These are phyloP conservation scores for Akanthomyces dipterigenus DNA, from an alignment of 2,329 filamentous ascomycete genomes.

Conservation along the genomic window DNA sequence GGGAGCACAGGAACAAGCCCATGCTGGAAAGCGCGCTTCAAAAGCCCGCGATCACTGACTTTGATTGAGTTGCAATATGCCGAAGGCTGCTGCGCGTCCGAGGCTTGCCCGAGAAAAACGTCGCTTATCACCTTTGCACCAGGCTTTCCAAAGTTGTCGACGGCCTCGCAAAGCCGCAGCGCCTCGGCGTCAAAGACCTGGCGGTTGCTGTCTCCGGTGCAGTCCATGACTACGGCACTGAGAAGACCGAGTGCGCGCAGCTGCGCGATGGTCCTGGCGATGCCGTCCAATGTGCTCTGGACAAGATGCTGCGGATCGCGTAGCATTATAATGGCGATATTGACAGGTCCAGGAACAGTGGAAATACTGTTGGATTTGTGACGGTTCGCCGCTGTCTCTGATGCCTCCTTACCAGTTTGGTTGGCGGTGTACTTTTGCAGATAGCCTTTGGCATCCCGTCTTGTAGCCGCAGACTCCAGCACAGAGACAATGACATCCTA, in stretches of 20 bases:
- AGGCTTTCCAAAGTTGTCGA: constrained; percentile 62
- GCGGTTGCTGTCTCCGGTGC: constrained; percentile 37
- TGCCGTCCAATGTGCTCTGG: constrained; percentile 61
- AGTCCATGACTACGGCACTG: constrained; percentile 79
- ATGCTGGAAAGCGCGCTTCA: constrained; percentile 26
- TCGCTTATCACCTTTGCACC: constrained; percentile 56
- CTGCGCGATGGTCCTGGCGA: constrained; percentile 78
- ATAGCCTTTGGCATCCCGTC: constrained; percentile 87
- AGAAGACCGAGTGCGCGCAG: constrained; percentile 74
- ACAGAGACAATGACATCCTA: constrained; percentile 83
- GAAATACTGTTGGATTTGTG: constrained; percentile 5
- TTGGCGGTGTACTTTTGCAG: constrained; percentile 68
- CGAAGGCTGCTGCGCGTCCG: constrained; percentile 12
- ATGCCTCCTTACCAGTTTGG: constrained; percentile 19
- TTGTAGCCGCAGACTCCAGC: constrained; percentile 81
- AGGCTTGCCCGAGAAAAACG: constrained; percentile 3
- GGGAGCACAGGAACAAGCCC: constrained; percentile 33
- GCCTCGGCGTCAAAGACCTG: constrained; percentile 54
- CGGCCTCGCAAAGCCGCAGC: constrained; percentile 64
- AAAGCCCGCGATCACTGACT: constrained; percentile 25
- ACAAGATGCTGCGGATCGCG: constrained; percentile 65
- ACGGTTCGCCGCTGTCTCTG: constrained; percentile 15
- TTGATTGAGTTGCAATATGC: constrained; percentile 21
- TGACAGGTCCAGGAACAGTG: constrained; percentile 24
- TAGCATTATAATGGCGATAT: constrained; percentile 83